Evolutionary conservation across 371 early-diverging fungal genomes (phyloP).

Genomic region (Mucor indicus): DNA sequence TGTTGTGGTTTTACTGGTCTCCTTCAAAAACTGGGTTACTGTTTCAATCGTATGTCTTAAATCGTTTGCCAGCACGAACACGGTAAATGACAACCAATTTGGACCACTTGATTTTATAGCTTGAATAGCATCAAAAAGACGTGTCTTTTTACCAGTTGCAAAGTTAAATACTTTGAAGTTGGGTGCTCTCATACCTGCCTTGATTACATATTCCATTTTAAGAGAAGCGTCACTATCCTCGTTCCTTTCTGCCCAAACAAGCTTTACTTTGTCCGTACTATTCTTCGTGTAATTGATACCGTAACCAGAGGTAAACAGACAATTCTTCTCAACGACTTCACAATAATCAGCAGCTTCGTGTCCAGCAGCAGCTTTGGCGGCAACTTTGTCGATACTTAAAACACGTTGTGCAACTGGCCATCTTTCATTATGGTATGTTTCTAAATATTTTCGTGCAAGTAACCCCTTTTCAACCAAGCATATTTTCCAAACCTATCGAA

Average conservation of each 20-base stretch:
- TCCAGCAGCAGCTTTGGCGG: conserved; percentile 39
- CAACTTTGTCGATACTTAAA: conserved; percentile 32
- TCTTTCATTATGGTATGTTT: conserved; percentile 34
- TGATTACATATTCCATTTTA: conserved; percentile 2
- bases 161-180: conserved; percentile 36
- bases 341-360: conserved; percentile 30
- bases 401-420: conserved; percentile 38
- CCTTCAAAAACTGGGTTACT: conserved; percentile 15
- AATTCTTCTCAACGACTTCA: conserved; percentile 29
- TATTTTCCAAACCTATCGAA: conserved; percentile 38
- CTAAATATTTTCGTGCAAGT: conserved; percentile 16
- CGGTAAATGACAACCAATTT: conserved; percentile 28
- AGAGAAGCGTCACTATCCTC: neutral
- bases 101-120: neutral
- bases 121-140: conserved; percentile 26
- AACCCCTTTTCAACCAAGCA: conserved; percentile 34
- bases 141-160: conserved; percentile 28
- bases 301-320: conserved; percentile 39
- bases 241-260: conserved; percentile 5
- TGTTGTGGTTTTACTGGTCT: neutral
- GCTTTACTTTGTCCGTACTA: neutral
- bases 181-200: conserved; percentile 43
- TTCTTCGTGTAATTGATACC: conserved; percentile 30
- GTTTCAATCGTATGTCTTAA: conserved; percentile 13
- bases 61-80: conserved; percentile 33